Evolutionary conservation across 1,284 basidiomycete genomes (phyloP), one percentile per base, ranked within the genome.

Genomic region (Porodaedalea pini): DNA sequence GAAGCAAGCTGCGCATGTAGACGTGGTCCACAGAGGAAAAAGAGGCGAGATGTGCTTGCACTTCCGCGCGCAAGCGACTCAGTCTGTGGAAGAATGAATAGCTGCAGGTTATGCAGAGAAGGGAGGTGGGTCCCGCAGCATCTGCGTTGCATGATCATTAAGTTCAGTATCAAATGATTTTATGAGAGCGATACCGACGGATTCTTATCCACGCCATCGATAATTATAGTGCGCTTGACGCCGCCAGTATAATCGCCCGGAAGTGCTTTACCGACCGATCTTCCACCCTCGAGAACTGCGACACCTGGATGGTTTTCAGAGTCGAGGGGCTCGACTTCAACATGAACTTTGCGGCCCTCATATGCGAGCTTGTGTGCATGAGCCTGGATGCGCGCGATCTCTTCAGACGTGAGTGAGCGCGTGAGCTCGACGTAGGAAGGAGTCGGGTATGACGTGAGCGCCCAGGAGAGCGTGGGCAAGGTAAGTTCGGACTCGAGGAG

Each of bases 41-140:
- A 90, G 3, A 94, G 77, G 13, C 90, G 82, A 25, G 83, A 85
- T 34, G 86, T 81, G 0, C 82, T 79, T 3, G 80, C 78, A 2
- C 73, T 74, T 6, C 81, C 79, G 4, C 85, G 81, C 37, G 82
- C 75, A 25, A 85, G 73, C 0, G 80, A 70, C 59, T 85, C 84
- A 21, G 80, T 84, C 61, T 86, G 79, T 8, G 84, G 85, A 56
- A 89, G 72, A 43, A 88, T 69, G 68, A 89, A 90, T 34, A 88
- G 73, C 64, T 88, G 86, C 13, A 90, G 77, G 62, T 86, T 84
- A 61, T 85, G 78, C 57, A 91, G 74, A 57, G 79, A 80, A 3
- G 88, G 88, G 45, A 84, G 77, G 70, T 94, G 92, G 4, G 92
- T 94, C 6, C 92, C 92, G 63, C 92, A 94, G 71, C 92, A 95